Evolutionary conservation across 2,329 filamentous ascomycete genomes (phyloP), one percentile per base, ranked within the genome.

Genomic region (Xylaria digitata): DNA sequence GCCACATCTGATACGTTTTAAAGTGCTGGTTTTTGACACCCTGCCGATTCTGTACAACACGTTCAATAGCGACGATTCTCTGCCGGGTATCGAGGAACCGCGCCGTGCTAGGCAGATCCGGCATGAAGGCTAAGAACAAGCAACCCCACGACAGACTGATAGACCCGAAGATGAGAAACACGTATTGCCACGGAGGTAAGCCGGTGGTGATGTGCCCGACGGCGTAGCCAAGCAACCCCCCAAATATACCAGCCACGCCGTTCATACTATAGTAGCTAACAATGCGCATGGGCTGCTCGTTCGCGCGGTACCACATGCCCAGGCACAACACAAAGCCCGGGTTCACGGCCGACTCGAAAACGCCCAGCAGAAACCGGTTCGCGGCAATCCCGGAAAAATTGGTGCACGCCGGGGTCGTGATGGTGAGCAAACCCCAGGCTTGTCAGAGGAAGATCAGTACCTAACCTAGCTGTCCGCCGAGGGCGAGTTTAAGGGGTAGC

Each of bases 1-100:
- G 83, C 71, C 79, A 78, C 15, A 82, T 80, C 73, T 84, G 83
- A 48, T 83, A 79, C 67, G 73, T 76, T 66, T 84, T 83, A 73
- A 84, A 84, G 48, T 85, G 71, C 52, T 73, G 74, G 45, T 77
- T 77, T 65, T 76, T 77, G 17, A 77, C 68, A 1, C 74, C 72
- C 62, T 75, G 71, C 13, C 70, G 66, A 43, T 77, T 74, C 32
- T 50, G 69, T 15, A 74, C 69, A 13, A 77, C 74, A 11, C 75
- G 66, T 26, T 76, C 74, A 11, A 77, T 72, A 2, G 75, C 75
- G 15, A 75, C 61, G 15, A 74, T 63, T 23, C 59, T 70, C 59
- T 77, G 68, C 9, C 50, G 67, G 9, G 70, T 57, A 49, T 54
- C 65, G 15, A 76, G 67, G 50, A 76, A 77, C 2, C 73, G 71